phyloP scores from a whole-genome alignment of 2,329 filamentous ascomycete species.

The Furcasterigmium furcatum region DNA sequence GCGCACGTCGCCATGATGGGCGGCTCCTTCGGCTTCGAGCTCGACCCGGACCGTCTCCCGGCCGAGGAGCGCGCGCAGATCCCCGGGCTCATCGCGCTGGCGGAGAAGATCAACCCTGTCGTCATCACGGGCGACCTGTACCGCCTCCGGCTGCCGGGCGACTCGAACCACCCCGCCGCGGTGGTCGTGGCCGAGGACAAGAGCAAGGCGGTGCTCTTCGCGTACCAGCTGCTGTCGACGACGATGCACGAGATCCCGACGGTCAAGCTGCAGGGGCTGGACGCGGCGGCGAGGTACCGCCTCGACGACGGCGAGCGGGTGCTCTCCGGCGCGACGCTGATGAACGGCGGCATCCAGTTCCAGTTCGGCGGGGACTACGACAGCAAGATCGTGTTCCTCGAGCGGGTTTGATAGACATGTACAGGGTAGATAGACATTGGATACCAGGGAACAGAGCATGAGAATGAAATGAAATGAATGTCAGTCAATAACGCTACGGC shows the following conservation, averaged over 20 bases:
- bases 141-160: conserved; percentile 53
- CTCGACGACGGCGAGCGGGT: conserved; percentile 43
- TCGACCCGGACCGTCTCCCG: conserved; percentile 50
- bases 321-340: conserved; percentile 56
- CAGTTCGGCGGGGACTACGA: conserved; percentile 50
- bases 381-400: conserved; percentile 53
- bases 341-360: conserved; percentile 59
- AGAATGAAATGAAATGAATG: no score
- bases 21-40: conserved; percentile 62
- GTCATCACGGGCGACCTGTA: conserved; percentile 57
- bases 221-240: conserved; percentile 53
- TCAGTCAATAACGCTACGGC: no score
- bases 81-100: conserved; percentile 49
- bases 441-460: not conserved
- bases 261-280: conserved; percentile 54
- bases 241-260: conserved; percentile 52
- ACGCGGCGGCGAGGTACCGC: conserved; percentile 49
- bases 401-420: conserved; percentile 31
- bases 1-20: conserved; percentile 68
- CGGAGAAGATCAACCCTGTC: conserved; percentile 56
- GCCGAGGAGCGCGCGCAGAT: conserved; percentile 49
- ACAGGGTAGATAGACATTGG: not conserved
- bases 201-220: conserved; percentile 50
- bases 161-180: conserved; percentile 60
- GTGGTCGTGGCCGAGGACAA: conserved; percentile 54